These are phyloP conservation scores for Phlebiopsis flavidoalba DNA, from an alignment of 768 basidiomycete genomes.

Conservation along the genomic window DNA sequence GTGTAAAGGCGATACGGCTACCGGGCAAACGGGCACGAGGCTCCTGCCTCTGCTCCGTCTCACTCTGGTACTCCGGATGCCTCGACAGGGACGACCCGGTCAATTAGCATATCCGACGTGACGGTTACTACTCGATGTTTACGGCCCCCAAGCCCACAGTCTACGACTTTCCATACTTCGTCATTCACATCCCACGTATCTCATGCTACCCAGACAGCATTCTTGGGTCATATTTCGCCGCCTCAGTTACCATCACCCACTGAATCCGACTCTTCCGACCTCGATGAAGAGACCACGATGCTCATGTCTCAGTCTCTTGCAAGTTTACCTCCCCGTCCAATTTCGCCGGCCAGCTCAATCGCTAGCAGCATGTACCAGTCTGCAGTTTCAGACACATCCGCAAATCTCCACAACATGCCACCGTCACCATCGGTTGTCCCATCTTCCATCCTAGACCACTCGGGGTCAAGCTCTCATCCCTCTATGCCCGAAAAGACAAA, in stretches of 20 bases:
- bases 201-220: not conserved
- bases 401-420: not conserved
- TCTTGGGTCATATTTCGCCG: conserved; percentile 15
- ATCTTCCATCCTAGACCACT: too few relatives aligned
- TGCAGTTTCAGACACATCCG: conserved; percentile 41
- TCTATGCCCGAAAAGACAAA: not conserved
- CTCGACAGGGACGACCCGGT: conserved; percentile 32
- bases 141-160: conserved; percentile 16
- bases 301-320: conserved; percentile 76
- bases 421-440: not conserved
- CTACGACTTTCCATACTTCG: conserved; percentile 2
- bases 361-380: conserved; percentile 77
- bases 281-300: conserved; percentile 62
- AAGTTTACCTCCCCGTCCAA: conserved; percentile 37
- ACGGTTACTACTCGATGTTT: conserved; percentile 48
- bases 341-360: conserved; percentile 35
- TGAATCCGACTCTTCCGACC: conserved; percentile 22
- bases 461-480: too few relatives aligned
- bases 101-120: conserved; percentile 53
- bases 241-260: conserved; percentile 23
- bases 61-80: not conserved
- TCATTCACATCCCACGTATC: not conserved
- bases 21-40: conserved; percentile 34
- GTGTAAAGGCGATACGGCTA: conserved; percentile 55
- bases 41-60: not conserved